Conservation (phyloP, 2,329 filamentous ascomycete genomes). For the Pyrenochaeta sp. region DNA sequence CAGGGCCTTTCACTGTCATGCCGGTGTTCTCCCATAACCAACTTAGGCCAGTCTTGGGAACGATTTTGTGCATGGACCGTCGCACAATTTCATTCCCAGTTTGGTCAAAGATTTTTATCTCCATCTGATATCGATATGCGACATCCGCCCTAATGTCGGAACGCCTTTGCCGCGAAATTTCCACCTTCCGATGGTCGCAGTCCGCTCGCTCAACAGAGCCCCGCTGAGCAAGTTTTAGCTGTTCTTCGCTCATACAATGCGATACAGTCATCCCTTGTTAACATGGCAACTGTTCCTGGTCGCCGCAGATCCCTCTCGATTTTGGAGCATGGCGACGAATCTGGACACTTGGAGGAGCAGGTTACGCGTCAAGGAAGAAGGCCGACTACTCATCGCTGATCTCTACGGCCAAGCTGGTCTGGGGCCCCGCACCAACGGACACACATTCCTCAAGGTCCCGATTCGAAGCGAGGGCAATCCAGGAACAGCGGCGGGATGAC, state of each 20-base stretch:
- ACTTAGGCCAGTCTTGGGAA: conserved; percentile 7
- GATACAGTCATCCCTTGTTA: conserved; percentile 10
- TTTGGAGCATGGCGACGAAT: conserved; percentile 20
- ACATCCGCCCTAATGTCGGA: conserved; percentile 18
- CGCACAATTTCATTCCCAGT: conserved; percentile 13
- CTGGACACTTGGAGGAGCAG: conserved; percentile 8
- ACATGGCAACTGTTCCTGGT: not conserved
- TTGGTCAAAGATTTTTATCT: not conserved
- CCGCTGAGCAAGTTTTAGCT: conserved; percentile 23
- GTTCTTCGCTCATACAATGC: conserved; percentile 18
- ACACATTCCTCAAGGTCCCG: conserved; percentile 24
- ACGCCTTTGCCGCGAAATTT: conserved; percentile 9
- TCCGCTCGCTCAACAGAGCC: conserved; percentile 18
- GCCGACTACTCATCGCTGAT: conserved; percentile 15
- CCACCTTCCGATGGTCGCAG: conserved; percentile 9
- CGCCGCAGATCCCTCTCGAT: conserved; percentile 4
- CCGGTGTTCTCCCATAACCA: conserved; percentile 11
- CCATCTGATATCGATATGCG: conserved; percentile 7
- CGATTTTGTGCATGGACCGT: conserved; percentile 5
- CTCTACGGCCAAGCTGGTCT: conserved; percentile 29
- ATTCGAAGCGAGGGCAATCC: conserved; percentile 24
- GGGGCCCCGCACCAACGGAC: conserved; percentile 34
- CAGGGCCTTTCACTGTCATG: conserved; percentile 11
- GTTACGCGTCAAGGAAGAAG: conserved; percentile 20
- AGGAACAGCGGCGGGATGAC: conserved; percentile 23